Base-by-base conservation (phyloP, 805 yeast genomes). In the Metschnikowia picachoensis region DNA sequence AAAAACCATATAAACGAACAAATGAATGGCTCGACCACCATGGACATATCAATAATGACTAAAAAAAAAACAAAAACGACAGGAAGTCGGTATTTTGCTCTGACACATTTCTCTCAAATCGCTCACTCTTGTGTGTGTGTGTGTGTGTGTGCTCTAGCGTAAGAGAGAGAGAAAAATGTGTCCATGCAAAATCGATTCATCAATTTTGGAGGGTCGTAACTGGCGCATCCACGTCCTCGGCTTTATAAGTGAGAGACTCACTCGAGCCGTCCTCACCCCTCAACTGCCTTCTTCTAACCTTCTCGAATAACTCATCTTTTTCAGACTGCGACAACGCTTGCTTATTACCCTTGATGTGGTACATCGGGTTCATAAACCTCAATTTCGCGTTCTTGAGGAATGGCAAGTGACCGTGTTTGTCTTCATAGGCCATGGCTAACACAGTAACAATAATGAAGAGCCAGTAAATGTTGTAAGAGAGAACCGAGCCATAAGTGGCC, bases 381-480 rank as follows among this genome's bases (percentile, higher is more conserved):
- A 68, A 55, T 13, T 66, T 68, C 39, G 70, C 54, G 46, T 56
- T 66, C 43, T 49, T 45, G 60, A 67, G 55, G 72, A 84, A 81
- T 65, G 96, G 91, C 67, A 86, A 74, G 65, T 85, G 91, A 17
- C 96, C 96, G 25, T 67, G 67, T 68, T 74, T 87, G 77, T 92
- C 99, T 74, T 88, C 94, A 69, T 60, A 90, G 52, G 83, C 69
- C 89, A 92, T 80, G 56, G 83, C 67, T 14, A 61, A 43, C 37
- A 92, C 61, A 32, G 75, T 67, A 17, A 71, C 50, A 51, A 85
- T 84, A 45, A 89, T 64, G 35, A 69, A 66, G 44, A 91, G 58
- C 99, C 99, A 92, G 75, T 92, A 92, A 52, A 85, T 54, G 71
- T 89, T 90, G 76, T 92, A 92, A 40, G 91, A 80, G 44, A 92